Conservation (phyloP, 2,329 filamentous ascomycete species). For the Pyricularia sp. region DNA sequence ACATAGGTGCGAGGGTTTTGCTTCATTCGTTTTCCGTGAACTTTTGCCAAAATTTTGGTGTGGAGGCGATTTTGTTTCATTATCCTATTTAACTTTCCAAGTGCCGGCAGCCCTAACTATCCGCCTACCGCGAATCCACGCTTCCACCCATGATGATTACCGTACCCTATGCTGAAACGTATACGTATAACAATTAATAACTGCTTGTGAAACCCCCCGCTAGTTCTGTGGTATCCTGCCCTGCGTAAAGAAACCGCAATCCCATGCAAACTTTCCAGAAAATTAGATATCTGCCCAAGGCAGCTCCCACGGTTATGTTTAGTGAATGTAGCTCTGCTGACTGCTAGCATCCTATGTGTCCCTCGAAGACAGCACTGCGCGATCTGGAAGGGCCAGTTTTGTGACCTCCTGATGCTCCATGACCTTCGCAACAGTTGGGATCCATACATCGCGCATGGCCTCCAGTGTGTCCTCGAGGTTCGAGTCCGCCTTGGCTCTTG, state of each 20-base stretch:
- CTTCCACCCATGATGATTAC: background rate
- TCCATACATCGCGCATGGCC: conserved; percentile 3
- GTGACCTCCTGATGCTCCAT: background rate
- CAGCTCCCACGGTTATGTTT: background rate
- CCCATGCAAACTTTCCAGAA: background rate
- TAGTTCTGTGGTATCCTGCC: background rate
- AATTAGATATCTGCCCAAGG: background rate
- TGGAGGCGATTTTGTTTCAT: background rate
- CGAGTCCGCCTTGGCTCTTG: background rate
- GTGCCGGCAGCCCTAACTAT: background rate
- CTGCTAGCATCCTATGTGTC: background rate
- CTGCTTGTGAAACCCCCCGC: background rate
- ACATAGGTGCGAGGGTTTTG: background rate
- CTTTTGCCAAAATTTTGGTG: background rate
- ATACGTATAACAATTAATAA: background rate
- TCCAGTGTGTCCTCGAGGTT: background rate
- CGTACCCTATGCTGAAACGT: background rate
- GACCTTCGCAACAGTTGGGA: conserved; percentile 2
- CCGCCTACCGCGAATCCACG: background rate
- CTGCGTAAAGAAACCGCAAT: background rate
- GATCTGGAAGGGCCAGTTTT: background rate
- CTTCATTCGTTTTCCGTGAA: background rate
- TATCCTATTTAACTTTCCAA: background rate
- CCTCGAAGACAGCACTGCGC: background rate
- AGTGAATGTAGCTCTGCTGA: background rate